A percentile compares a stretch with the other conserved stretches of the same genome.
These are phyloP conservation scores for Stylosanthes scabra DNA, from an alignment of 331 rosid species.

Conservation along the genomic window DNA sequence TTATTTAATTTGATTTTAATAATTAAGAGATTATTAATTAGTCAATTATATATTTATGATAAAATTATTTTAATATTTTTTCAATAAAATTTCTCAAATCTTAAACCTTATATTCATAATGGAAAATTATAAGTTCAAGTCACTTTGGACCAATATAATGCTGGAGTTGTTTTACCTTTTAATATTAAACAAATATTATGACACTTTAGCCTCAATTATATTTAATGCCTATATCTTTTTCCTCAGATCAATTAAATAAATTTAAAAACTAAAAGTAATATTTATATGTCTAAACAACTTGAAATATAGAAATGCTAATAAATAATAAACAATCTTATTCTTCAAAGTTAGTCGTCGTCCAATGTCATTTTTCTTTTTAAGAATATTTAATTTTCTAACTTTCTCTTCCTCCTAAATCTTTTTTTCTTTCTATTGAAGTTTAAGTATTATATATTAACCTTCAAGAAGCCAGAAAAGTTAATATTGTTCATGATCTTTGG, in stretches of 20 bases:
- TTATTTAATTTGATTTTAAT: no score
- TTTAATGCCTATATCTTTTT: not conserved
- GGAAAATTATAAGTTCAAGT: no score
- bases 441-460: not conserved
- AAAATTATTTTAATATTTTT: no score
- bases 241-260: not conserved
- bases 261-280: not conserved
- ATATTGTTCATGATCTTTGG: not conserved
- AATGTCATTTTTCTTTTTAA: no score
- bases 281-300: not conserved
- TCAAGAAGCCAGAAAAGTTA: not conserved
- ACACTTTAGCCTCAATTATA: not conserved
- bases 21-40: no score
- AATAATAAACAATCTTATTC: not conserved
- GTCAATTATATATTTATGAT: no score
- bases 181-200: not conserved
- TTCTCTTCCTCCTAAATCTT: not conserved
- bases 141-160: no score
- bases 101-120: no score
- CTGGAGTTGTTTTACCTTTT: not conserved
- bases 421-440: not conserved
- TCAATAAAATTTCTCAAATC: no score
- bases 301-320: not conserved
- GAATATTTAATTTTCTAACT: not conserved
- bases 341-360: not conserved